phyloP scores from a whole-genome alignment of 176 grass and related monocot species.

The Otatea glauca region DNA sequence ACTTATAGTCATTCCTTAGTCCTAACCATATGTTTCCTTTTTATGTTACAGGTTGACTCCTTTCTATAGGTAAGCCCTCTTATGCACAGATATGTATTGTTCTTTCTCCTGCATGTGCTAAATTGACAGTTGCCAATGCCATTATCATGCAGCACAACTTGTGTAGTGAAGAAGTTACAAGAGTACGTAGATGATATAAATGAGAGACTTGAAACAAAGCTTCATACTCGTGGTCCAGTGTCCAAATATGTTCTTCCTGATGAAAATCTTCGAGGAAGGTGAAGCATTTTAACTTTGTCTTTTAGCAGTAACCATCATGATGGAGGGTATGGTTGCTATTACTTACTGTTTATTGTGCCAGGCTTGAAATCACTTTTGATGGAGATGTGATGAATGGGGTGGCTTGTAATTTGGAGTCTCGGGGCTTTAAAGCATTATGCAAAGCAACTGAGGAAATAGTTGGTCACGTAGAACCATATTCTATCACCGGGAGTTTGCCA shows the following conservation, averaged over 20 bases:
- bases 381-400: constrained; percentile 83
- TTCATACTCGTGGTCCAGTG: constrained; percentile 79
- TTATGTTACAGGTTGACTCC: constrained; percentile 79
- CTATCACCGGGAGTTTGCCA: constrained; percentile 87
- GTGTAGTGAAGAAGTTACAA: constrained; percentile 72
- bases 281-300: constrained; percentile 34
- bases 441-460: constrained; percentile 92
- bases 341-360: constrained; percentile 39
- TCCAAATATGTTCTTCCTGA: constrained; percentile 97
- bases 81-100: constrained; percentile 17
- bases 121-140: constrained; percentile 28
- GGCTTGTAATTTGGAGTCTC: constrained; percentile 83
- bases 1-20: constrained; percentile 30
- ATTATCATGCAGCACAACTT: constrained; percentile 61
- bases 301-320: constrained; percentile 19
- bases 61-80: constrained; percentile 84
- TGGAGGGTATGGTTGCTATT: background rate
- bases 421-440: constrained; percentile 77
- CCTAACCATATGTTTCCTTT: constrained; percentile 45
- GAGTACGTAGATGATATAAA: constrained; percentile 84
- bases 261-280: constrained; percentile 94
- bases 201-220: constrained; percentile 56
- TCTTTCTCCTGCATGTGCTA: constrained; percentile 24
- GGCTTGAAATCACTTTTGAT: constrained; percentile 73
- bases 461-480: constrained; percentile 82